Base-by-base conservation (phyloP, 2,329 filamentous ascomycete species). In the Colletotrichum sp. region DNA sequence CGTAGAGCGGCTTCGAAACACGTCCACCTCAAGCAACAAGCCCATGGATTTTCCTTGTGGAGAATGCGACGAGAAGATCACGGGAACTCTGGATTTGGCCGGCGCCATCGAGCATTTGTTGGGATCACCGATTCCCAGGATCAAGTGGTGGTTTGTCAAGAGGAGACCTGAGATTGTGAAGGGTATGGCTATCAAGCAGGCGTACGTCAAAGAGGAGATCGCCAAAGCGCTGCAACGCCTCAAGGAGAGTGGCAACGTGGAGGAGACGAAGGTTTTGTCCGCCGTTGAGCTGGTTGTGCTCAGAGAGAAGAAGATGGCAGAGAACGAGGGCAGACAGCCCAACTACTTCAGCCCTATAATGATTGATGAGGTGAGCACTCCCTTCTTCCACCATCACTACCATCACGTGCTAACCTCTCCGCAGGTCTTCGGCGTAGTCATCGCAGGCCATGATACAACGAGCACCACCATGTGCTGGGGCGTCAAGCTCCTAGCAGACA, bases 391-490 rank as follows among this genome's bases (percentile, higher is more conserved):
- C 15, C 2, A 15, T 5, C 7, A 34, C 16, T 9, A 16, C 34
- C 4, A 3, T 9, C 30, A n/a, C 57, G 60, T 16, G 18, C 3
- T 67, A 21, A 52, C 18, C 32, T 1, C 8, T 8, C 18, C 34
- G 1, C 15, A 81, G 80, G 36, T 81, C 28, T 75, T 82, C 15
- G 82, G 82, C 7, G 82, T 81, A 55, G 76, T 83, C 18, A 72
- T 83, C 7, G 82, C 76, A 2, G 82, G 82, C 6, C 81, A 83
- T 57, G 82, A 83, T 26, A 81, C 81, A 6, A 81, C 80, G 1
- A 79, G 79, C 26, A 79, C 81, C 2, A 77, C 78, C 21, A 65
- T 82, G n/a, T 78, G 78, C 9, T 83, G 82, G 82, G 81, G 80
- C 76, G 72, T 81, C 4, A 83, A 77, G 38, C 48, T 71, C 34